A percentile compares a stretch with the other conserved stretches of the same genome.
These are phyloP conservation scores for Ceratobasidium sp. DNA, from an alignment of 1,284 basidiomycete genomes.

Conservation along the genomic window DNA sequence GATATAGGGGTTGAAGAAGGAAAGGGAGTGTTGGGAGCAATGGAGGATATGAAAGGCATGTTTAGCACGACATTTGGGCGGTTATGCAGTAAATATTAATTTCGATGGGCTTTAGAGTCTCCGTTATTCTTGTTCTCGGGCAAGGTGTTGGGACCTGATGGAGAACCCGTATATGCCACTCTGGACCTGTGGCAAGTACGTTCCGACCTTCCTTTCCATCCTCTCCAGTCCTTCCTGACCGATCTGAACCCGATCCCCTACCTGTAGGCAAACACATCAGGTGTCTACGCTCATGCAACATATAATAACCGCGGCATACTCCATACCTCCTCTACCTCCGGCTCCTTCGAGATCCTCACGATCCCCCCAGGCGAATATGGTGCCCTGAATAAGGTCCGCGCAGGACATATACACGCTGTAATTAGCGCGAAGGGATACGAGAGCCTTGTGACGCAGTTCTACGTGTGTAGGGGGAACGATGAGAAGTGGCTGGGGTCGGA, in stretches of 20 bases:
- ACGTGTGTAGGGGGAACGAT: neutral
- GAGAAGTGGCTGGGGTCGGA: neutral
- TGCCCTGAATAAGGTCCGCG: neutral
- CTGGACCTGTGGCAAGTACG: constrained; percentile 3
- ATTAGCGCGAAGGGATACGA: constrained; percentile 8
- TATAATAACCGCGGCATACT: constrained; percentile 12
- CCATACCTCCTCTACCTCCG: neutral
- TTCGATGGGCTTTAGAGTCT: neutral
- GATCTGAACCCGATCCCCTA: neutral
- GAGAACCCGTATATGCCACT: neutral
- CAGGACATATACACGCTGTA: neutral
- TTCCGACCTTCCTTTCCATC: too few species aligned
- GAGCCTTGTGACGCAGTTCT: constrained; percentile 6
- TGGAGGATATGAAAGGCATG: constrained; percentile 12
- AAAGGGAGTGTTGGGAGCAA: constrained; percentile 1
- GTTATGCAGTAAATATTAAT: neutral
- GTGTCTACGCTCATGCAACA: neutral
- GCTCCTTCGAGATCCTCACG: neutral
- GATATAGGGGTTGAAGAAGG: constrained; percentile 6
- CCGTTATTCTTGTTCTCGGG: constrained; percentile 9
- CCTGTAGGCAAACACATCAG: constrained; percentile 1
- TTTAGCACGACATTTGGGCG: neutral
- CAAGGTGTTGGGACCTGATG: constrained; percentile 5
- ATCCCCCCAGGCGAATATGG: constrained; percentile 4
- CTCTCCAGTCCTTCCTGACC: too few species aligned